These are phyloP conservation scores for Trichoderma gracile DNA, from an alignment of 2,329 filamentous ascomycete species.

Conservation along the genomic window DNA sequence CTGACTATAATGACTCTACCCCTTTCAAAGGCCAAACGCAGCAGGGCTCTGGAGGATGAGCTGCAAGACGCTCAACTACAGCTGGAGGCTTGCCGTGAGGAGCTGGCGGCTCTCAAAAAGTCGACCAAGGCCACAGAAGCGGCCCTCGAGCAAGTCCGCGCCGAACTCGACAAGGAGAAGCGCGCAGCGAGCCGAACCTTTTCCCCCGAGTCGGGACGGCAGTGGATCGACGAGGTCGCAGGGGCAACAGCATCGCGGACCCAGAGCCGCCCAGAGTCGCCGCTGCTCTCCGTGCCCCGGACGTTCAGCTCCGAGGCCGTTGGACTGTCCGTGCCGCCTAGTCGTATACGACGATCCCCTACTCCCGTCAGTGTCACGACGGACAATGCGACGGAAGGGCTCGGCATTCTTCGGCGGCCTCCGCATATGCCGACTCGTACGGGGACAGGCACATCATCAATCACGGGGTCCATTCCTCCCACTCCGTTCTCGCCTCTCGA, in stretches of 20 bases:
- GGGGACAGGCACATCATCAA: slow-evolving; percentile 44
- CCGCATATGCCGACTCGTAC: slow-evolving; percentile 51
- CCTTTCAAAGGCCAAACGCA: slow-evolving; percentile 56
- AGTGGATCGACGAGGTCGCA: slow-evolving; percentile 55
- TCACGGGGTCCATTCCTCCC: slow-evolving; percentile 40
- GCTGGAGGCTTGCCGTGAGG: slow-evolving; percentile 60
- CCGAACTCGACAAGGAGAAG: slow-evolving; percentile 54
- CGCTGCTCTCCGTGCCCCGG: slow-evolving; percentile 51
- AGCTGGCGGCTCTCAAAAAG: slow-evolving; percentile 62
- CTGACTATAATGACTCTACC: not conserved
- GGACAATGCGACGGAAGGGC: slow-evolving; percentile 42
- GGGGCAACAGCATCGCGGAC: slow-evolving; percentile 43
- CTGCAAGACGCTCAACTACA: slow-evolving; percentile 68
- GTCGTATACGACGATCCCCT: slow-evolving; percentile 38
- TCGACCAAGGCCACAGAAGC: slow-evolving; percentile 67
- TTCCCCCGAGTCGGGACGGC: slow-evolving; percentile 46
- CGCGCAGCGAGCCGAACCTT: slow-evolving; percentile 34
- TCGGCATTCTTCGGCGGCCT: slow-evolving; percentile 49
- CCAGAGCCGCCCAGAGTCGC: slow-evolving; percentile 57
- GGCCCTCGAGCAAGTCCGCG: slow-evolving; percentile 57
- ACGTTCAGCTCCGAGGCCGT: slow-evolving; percentile 58
- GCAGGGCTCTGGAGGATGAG: slow-evolving; percentile 75
- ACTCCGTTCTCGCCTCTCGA: slow-evolving; percentile 54
- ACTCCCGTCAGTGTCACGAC: slow-evolving; percentile 53
- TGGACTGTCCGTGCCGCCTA: slow-evolving; percentile 46